Conservation (phyloP, 345 rosid species). For the Lenwebbia sp. region DNA sequence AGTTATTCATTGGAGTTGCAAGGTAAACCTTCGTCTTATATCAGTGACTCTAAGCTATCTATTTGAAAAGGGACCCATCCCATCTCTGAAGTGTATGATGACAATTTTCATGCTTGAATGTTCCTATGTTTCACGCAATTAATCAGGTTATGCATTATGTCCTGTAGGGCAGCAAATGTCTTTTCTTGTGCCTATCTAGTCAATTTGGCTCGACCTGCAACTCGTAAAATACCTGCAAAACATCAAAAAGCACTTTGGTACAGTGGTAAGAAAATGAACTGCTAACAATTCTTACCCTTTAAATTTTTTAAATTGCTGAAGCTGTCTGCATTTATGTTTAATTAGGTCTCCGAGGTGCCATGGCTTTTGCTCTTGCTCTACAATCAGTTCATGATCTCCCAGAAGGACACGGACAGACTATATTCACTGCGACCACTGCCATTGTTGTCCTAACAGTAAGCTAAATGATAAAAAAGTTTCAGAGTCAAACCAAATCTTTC, state of each 20-base stretch:
- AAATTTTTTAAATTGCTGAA: neutral
- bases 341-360: slow-evolving; percentile 92
- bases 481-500: neutral
- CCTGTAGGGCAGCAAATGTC: slow-evolving; percentile 81
- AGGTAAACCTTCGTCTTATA: slow-evolving; percentile 37
- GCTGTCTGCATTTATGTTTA: slow-evolving; percentile 11
- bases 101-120: neutral
- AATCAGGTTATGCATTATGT: slow-evolving; percentile 5
- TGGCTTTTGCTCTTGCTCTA: slow-evolving; percentile 99
- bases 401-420: slow-evolving; percentile 97
- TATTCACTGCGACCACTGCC: slow-evolving; percentile 95
- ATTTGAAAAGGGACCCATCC: neutral
- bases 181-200: slow-evolving; percentile 92
- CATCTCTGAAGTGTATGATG: neutral
- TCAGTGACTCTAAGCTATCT: neutral
- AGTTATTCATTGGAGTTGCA: slow-evolving; percentile 84
- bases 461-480: neutral
- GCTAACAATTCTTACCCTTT: neutral
- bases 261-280: slow-evolving; percentile 59
- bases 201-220: slow-evolving; percentile 73
- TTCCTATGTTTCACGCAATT: neutral
- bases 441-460: slow-evolving; percentile 91
- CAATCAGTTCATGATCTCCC: slow-evolving; percentile 96
- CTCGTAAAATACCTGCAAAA: slow-evolving; percentile 67
- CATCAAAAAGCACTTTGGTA: slow-evolving; percentile 99